Percentiles rank a stretch among this genome's conserved stretches.
Evolutionary conservation across 768 basidiomycete species (phyloP).

Genomic region (Cubamyces lactineus): DNA sequence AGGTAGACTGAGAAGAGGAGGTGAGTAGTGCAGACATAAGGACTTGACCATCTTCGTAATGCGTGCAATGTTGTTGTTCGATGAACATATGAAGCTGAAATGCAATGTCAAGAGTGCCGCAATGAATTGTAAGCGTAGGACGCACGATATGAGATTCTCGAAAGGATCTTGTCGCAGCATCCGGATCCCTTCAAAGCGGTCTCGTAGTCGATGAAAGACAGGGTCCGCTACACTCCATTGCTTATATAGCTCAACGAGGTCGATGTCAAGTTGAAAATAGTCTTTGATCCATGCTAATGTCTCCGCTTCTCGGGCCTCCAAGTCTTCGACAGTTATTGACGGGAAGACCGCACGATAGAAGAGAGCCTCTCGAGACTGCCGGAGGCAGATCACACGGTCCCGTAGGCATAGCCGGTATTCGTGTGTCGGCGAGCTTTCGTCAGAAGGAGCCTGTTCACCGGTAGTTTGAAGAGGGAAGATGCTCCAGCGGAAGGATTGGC

Average conservation of each 20-base stretch:
- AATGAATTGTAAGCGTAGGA: conserved; percentile 24
- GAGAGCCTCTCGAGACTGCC: conserved; percentile 65
- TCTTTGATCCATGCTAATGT: conserved; percentile 76
- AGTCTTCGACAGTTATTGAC: conserved; percentile 33
- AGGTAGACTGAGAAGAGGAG: conserved; percentile 58
- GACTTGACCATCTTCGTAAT: conserved; percentile 93
- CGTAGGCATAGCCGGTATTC: conserved; percentile 82
- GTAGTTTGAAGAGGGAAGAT: conserved; percentile 46
- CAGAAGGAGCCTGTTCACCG: conserved; percentile 12
- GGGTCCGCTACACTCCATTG: conserved; percentile 76
- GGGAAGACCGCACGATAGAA: conserved; percentile 77
- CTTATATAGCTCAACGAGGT: conserved; percentile 70
- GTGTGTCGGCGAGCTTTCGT: conserved; percentile 36
- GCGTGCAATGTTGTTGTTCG: conserved; percentile 94
- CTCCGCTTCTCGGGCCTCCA: conserved; percentile 54
- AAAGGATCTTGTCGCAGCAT: conserved; percentile 93
- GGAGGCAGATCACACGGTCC: conserved; percentile 83
- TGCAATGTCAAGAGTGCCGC: not conserved
- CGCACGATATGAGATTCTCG: conserved; percentile 93
- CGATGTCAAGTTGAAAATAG: conserved; percentile 88
- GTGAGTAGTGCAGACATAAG: conserved; percentile 78
- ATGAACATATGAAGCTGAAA: conserved; percentile 92
- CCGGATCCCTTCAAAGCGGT: conserved; percentile 79
- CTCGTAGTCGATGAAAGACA: conserved; percentile 67
- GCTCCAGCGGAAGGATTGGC: conserved; percentile 87